Conservation (phyloP, 306 rosid species). For the Ceratonia siliqua region DNA sequence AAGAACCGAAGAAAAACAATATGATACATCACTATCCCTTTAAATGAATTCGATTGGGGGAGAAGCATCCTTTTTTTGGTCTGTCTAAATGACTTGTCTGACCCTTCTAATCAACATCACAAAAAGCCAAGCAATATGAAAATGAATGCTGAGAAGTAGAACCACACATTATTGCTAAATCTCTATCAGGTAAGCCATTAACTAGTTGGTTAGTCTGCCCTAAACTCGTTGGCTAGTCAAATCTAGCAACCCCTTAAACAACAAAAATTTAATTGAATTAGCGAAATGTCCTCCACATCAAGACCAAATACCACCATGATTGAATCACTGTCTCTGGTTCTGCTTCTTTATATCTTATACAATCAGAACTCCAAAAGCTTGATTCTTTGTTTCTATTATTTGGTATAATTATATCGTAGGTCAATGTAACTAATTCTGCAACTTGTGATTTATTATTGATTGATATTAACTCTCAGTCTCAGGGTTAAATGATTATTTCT, state of each 20-base stretch:
- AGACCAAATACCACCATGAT: neutral
- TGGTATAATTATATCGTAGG: neutral
- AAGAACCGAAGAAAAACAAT: neutral
- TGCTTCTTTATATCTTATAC: neutral
- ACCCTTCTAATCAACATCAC: neutral
- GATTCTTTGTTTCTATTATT: neutral
- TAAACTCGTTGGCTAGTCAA: neutral
- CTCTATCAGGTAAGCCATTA: neutral
- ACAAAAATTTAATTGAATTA: neutral
- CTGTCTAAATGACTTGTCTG: neutral
- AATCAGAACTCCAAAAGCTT: neutral
- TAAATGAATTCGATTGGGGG: neutral
- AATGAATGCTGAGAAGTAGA: conserved; percentile 7
- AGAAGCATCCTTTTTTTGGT: neutral
- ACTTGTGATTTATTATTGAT: too few relatives aligned
- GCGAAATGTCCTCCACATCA: neutral
- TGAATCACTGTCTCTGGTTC: neutral
- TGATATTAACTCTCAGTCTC: too few relatives aligned
- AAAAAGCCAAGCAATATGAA: neutral
- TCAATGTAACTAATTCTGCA: too few relatives aligned
- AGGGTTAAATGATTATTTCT: too few relatives aligned
- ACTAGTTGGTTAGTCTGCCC: neutral
- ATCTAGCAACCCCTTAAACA: neutral
- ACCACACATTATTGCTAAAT: neutral
- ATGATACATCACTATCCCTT: neutral